Percentiles rank a stretch among this genome's conserved stretches.
Evolutionary conservation across 352 stramenopile species (phyloP).

Genomic region (Peronospora farinosa): DNA sequence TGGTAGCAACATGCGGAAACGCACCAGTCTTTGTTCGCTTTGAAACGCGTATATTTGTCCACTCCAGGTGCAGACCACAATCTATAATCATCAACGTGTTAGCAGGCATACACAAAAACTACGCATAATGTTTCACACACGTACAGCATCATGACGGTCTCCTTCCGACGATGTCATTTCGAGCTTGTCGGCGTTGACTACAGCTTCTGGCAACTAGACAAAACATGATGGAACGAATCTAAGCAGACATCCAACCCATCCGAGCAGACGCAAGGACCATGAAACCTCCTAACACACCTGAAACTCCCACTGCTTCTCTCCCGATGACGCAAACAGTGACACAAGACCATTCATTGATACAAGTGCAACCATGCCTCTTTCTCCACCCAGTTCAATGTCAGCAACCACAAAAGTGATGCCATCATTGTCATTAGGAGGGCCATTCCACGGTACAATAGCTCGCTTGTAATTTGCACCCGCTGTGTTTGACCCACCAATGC

Average conservation of each 20-base stretch:
- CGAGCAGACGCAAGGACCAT: neutral
- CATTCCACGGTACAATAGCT: slow-evolving; percentile 31
- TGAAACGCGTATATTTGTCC: slow-evolving; percentile 50
- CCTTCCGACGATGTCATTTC: slow-evolving; percentile 23
- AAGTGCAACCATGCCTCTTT: slow-evolving; percentile 26
- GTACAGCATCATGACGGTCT: slow-evolving; percentile 32
- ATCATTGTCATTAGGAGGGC: slow-evolving; percentile 17
- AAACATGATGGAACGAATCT: neutral
- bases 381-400: slow-evolving; percentile 22
- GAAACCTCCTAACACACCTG: slow-evolving; percentile 25
- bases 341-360: slow-evolving; percentile 37
- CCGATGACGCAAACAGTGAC: slow-evolving; percentile 30
- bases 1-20: slow-evolving; percentile 61
- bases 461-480: slow-evolving; percentile 7
- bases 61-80: slow-evolving; percentile 70
- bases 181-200: slow-evolving; percentile 48
- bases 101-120: neutral
- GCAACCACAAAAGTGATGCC: slow-evolving; percentile 47
- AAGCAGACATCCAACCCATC: neutral
- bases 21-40: slow-evolving; percentile 36
- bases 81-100: slow-evolving; percentile 23
- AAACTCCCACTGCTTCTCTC: slow-evolving; percentile 40
- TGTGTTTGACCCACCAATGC: slow-evolving; percentile 5
- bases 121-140: neutral
- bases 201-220: slow-evolving; percentile 42